These are phyloP conservation scores for Hypoxylon lenormandii DNA, from an alignment of 495 filamentous ascomycete species.

Conservation along the genomic window DNA sequence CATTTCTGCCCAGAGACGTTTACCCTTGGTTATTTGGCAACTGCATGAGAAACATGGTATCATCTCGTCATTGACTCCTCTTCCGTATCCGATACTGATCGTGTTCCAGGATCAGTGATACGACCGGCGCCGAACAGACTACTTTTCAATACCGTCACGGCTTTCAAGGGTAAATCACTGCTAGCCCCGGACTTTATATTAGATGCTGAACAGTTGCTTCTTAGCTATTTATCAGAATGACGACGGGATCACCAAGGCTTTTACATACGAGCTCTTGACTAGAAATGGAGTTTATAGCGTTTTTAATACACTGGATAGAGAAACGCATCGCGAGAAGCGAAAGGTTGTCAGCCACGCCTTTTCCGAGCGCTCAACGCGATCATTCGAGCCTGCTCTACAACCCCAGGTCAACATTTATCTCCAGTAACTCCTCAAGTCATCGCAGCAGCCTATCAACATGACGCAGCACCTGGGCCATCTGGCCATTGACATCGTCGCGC, in stretches of 20 bases:
- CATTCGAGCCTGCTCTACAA: conserved; percentile 1
- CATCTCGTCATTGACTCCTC: not conserved
- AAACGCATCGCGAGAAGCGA: not conserved
- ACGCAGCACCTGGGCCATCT: conserved; percentile 5
- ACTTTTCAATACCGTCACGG: not conserved
- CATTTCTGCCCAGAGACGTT: conserved; percentile 56
- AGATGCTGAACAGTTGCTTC: not conserved
- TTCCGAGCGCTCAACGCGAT: not conserved
- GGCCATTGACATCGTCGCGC: conserved; percentile 1
- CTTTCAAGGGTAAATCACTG: not conserved
- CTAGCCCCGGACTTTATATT: not conserved
- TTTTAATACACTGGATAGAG: conserved; percentile 4
- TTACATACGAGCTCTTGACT: conserved; percentile 3
- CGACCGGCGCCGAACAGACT: not conserved
- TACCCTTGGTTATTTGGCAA: conserved; percentile 30
- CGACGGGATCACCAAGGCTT: not conserved
- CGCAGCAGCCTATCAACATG: conserved; percentile 7
- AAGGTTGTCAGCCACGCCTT: conserved; percentile 5
- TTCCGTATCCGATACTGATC: not conserved
- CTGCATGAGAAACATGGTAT: not conserved
- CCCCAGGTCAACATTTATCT: conserved; percentile 7
- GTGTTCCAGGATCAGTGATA: not conserved
- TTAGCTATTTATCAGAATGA: conserved; percentile 7
- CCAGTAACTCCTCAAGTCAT: not conserved
- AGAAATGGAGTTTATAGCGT: conserved; percentile 7